These are phyloP conservation scores for Chaetoceros tenuissimus DNA, from an alignment of 108 stramenopile genomes.

Conservation along the genomic window DNA sequence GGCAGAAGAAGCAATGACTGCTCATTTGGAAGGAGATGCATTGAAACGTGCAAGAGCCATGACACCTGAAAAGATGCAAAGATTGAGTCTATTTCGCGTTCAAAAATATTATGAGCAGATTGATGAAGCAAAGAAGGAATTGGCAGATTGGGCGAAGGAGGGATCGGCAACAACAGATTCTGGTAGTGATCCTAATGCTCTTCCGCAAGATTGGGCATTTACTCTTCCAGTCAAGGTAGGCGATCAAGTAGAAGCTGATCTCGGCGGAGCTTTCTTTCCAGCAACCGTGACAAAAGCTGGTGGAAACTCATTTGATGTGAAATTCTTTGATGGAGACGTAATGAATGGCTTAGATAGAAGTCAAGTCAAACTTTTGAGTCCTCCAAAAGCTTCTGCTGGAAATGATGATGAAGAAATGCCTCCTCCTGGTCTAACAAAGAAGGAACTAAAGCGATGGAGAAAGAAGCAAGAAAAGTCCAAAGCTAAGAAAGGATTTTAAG, in stretches of 20 bases:
- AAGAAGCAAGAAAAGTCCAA: slow-evolving; percentile 64
- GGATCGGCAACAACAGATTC: not conserved
- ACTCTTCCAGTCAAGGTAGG: slow-evolving; percentile 53
- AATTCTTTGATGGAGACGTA: slow-evolving; percentile 76
- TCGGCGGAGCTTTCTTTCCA: slow-evolving; percentile 76
- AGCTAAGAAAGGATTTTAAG: slow-evolving; percentile 7
- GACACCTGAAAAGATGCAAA: slow-evolving; percentile 64
- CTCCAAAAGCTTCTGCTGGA: slow-evolving; percentile 14
- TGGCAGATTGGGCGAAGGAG: slow-evolving; percentile 34
- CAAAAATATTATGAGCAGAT: slow-evolving; percentile 58
- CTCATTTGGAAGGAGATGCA: slow-evolving; percentile 32
- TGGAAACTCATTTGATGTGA: slow-evolving; percentile 49
- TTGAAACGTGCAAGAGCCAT: slow-evolving; percentile 17
- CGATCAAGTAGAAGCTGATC: slow-evolving; percentile 74
- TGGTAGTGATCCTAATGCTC: not conserved
- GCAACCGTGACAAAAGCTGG: slow-evolving; percentile 47
- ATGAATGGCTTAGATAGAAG: slow-evolving; percentile 52
- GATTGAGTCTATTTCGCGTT: slow-evolving; percentile 66
- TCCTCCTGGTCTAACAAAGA: slow-evolving; percentile 61
- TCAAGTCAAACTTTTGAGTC: slow-evolving; percentile 51
- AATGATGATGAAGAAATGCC: slow-evolving; percentile 31
- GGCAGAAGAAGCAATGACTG: slow-evolving; percentile 63
- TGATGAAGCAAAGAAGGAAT: slow-evolving; percentile 34
- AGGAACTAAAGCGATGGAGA: slow-evolving; percentile 68
- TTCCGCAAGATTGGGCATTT: slow-evolving; percentile 62